Evolutionary conservation across 2,329 filamentous ascomycete species (phyloP), one percentile per base, ranked within the genome.

Genomic region (Colletotrichum sp.): DNA sequence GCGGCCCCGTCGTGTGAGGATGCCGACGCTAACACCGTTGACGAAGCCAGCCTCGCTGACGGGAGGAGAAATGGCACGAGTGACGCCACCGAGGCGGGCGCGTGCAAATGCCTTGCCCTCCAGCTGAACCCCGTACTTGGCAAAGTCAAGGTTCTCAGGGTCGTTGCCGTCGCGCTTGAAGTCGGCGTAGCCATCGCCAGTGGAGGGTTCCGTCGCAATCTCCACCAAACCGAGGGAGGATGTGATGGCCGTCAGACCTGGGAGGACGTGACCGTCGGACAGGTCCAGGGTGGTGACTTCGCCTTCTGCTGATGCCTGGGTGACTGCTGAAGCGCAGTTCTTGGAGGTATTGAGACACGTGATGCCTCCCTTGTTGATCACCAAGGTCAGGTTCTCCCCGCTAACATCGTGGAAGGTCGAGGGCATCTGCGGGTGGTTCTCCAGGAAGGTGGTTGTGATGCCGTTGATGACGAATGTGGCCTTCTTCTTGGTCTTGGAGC

Each of bases 211-310:
- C 2, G 81, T 82, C 24, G 82, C 79, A 55, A 91, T 91, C 78
- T 91, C 90, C 13, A 83, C 80, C 6, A 91, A 82, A 2, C 90
- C 90, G 3, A 92, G 84, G 9, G 81, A 79, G 7, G 84, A 83
- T 6, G 88, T 86, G 39, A 91, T 83, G 4, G 88, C 86, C n/a
- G 86, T 90, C 36, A 91, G 79, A 1, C 89, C 85, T 4, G 89
- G 87, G 9, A 87, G 84, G 43, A 90, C 78, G 76, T 90, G 81
- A 4, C 89, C 90, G 57, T 91, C 82, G 16, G 82, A 61, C 5
- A 91, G 83, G 5, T 81, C 39, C 18, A 90, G 80, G 32, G 71
- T 69, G 2, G 79, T 76, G 7, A 78, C 72, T n/a, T 83, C 71
- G 36, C 83, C 80, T 2, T 78, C 61, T 9, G 59, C 69, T 60